phyloP scores from a whole-genome alignment of 345 rosid genomes.

The Sisymbrium irio region DNA sequence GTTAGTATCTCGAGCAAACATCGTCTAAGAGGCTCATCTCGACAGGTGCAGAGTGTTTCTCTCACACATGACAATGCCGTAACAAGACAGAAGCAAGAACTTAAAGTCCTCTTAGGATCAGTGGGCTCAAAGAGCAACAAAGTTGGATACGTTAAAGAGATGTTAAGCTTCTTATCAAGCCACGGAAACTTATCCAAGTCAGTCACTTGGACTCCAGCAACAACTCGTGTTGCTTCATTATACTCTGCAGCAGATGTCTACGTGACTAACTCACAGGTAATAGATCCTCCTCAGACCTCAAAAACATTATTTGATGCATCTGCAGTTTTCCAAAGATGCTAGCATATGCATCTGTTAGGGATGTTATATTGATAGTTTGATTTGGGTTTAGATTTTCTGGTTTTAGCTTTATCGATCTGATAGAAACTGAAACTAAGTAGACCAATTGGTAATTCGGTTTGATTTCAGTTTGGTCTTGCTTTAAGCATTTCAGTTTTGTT shows the following conservation, averaged over 20 bases:
- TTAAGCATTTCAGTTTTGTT: too few species aligned
- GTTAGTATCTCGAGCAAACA: slow-evolving; percentile 41
- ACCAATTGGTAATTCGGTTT: too few species aligned
- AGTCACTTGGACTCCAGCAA: slow-evolving; percentile 78
- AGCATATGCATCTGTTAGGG: too few species aligned
- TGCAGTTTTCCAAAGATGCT: background rate
- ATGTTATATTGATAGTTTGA: too few species aligned
- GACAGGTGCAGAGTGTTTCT: slow-evolving; percentile 25
- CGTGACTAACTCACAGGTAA: slow-evolving; percentile 89
- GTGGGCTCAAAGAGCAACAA: slow-evolving; percentile 98
- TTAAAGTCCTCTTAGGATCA: slow-evolving; percentile 85
- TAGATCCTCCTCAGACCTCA: background rate
- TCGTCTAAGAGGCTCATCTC: slow-evolving; percentile 63
- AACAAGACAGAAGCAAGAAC: slow-evolving; percentile 40
- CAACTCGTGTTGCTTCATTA: slow-evolving; percentile 85
- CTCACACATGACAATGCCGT: slow-evolving; percentile 6
- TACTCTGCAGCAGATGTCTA: slow-evolving; percentile 97
- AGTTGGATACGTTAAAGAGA: slow-evolving; percentile 70
- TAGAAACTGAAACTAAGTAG: too few species aligned
- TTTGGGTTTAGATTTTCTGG: too few species aligned
- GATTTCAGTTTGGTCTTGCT: too few species aligned
- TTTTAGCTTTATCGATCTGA: too few species aligned
- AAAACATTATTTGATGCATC: background rate
- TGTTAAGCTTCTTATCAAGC: slow-evolving; percentile 51
- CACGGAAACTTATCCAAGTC: slow-evolving; percentile 66